phyloP scores from a whole-genome alignment of 2,329 filamentous ascomycete genomes.

The Botryotinia narcissicola region DNA sequence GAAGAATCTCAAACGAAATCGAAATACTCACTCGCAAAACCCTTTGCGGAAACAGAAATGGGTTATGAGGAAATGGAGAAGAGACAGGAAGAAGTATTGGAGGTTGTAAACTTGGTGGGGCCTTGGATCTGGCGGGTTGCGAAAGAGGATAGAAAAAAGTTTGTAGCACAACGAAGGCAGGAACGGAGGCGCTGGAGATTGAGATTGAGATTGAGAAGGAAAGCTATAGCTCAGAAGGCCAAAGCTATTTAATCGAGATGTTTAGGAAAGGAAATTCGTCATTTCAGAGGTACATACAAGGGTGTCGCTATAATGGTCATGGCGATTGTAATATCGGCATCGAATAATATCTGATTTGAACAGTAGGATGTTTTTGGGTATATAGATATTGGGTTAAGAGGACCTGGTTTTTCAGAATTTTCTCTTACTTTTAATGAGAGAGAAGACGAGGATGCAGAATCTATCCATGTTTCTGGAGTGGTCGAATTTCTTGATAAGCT shows the following conservation, averaged over 20 bases:
- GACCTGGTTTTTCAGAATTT: neutral
- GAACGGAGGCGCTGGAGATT: neutral
- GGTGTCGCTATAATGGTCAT: neutral
- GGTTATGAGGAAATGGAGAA: neutral
- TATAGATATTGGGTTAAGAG: neutral
- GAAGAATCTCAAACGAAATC: neutral
- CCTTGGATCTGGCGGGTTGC: neutral
- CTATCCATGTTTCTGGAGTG: too few species aligned
- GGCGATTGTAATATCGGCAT: neutral
- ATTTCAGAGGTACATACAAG: neutral
- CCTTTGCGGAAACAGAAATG: neutral
- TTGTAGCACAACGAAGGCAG: neutral
- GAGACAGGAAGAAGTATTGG: neutral
- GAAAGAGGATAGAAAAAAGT: neutral
- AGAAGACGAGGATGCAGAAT: neutral
- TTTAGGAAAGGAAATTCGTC: neutral
- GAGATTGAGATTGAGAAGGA: neutral
- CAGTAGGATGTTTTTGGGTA: neutral
- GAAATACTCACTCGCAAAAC: neutral
- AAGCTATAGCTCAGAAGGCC: neutral
- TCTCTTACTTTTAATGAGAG: neutral
- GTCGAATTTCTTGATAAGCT: neutral
- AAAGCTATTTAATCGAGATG: neutral
- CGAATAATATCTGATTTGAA: neutral
- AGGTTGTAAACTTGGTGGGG: neutral